A percentile compares a stretch with the other conserved stretches of the same genome.
Evolutionary conservation across 331 rosid genomes (phyloP).

Genomic region (Arachis monticola): DNA sequence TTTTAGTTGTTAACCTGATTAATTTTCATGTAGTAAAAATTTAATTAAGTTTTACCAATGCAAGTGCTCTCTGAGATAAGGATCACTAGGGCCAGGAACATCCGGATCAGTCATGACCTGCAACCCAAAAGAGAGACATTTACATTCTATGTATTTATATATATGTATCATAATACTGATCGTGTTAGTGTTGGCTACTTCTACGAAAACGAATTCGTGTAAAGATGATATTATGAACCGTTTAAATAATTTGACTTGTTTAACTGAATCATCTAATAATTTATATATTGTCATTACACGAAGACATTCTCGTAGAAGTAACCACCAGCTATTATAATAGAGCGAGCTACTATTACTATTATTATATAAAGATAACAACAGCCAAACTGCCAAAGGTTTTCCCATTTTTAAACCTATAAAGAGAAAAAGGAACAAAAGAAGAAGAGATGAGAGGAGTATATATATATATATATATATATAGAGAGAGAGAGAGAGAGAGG

Average conservation of each 20-base stretch:
- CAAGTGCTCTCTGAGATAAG: slow-evolving; percentile 78
- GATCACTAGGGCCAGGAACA: slow-evolving; percentile 96
- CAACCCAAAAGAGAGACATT: slow-evolving; percentile 27
- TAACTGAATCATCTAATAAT: too few species aligned
- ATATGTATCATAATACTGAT: too few species aligned
- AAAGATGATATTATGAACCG: too few species aligned
- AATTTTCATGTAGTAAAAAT: too few species aligned
- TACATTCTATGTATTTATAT: not conserved
- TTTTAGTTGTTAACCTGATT: too few species aligned
- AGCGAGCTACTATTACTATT: not conserved
- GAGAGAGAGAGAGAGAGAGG: not conserved
- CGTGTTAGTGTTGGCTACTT: too few species aligned
- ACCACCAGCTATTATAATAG: too few species aligned
- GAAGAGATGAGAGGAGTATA: not conserved
- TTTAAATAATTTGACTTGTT: too few species aligned
- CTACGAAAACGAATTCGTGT: too few species aligned
- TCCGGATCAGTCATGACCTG: slow-evolving; percentile 86
- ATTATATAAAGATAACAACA: slow-evolving; percentile 17
- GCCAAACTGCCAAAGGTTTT: slow-evolving; percentile 9
- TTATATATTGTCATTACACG: too few species aligned
- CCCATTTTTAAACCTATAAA: not conserved
- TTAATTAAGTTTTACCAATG: slow-evolving; percentile 58
- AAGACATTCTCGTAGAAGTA: not conserved
- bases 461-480: too few species aligned
- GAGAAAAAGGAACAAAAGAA: not conserved